Percentiles rank a stretch among this genome's conserved stretches.
These are phyloP conservation scores for Tylopilus sp. DNA, from an alignment of 768 basidiomycete genomes.

Conservation along the genomic window DNA sequence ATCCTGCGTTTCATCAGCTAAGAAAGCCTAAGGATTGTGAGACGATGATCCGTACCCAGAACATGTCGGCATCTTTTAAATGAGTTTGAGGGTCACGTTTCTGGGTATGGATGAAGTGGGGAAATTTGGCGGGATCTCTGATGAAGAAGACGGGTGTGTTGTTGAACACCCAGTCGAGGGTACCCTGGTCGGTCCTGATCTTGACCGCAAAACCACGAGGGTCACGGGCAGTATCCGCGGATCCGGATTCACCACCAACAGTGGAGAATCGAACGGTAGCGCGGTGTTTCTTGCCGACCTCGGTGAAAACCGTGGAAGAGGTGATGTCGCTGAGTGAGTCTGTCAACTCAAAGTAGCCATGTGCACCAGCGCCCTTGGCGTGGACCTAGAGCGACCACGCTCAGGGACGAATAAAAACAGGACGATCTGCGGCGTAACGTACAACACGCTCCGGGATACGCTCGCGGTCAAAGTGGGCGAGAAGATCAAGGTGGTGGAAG, in stretches of 20 bases:
- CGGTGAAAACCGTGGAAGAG: constrained; percentile 61
- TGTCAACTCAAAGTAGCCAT: constrained; percentile 90
- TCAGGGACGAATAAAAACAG: constrained; percentile 14
- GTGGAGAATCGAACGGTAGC: constrained; percentile 90
- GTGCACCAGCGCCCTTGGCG: constrained; percentile 90
- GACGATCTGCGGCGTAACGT: constrained; percentile 24
- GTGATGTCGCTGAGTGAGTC: constrained; percentile 83
- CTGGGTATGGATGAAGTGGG: constrained; percentile 92
- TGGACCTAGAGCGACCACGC: constrained; percentile 57
- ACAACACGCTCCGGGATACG: constrained; percentile 95
- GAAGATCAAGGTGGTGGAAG: constrained; percentile 84
- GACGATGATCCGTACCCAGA: constrained; percentile 53
- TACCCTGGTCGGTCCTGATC: constrained; percentile 87
- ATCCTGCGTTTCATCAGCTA: constrained; percentile 50
- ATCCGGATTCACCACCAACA: constrained; percentile 85
- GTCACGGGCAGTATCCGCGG: constrained; percentile 89
- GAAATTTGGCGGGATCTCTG: constrained; percentile 83
- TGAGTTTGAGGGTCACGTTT: constrained; percentile 92
- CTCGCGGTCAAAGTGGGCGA: constrained; percentile 92
- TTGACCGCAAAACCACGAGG: constrained; percentile 92
- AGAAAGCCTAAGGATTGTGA: not conserved
- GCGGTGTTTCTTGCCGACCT: constrained; percentile 64
- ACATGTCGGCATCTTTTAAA: constrained; percentile 82
- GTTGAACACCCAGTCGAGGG: constrained; percentile 90
- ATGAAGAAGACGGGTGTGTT: constrained; percentile 93